Conservation (phyloP, 2,329 filamentous ascomycete species). For the Nemania sp. region DNA sequence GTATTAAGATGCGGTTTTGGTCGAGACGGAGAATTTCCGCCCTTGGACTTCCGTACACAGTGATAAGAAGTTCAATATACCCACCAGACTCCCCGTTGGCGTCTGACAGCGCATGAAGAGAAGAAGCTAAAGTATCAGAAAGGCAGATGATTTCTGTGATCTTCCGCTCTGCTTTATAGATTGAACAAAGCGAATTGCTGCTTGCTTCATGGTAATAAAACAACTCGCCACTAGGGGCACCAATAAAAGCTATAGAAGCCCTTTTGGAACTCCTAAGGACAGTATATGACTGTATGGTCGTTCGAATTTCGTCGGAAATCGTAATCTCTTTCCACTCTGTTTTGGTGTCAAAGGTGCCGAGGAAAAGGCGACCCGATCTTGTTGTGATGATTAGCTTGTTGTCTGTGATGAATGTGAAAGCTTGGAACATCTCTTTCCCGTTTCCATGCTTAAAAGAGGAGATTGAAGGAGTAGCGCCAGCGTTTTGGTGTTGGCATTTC, state of each 20-base stretch:
- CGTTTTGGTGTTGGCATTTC: constrained; percentile 28
- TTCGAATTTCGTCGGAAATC: constrained; percentile 51
- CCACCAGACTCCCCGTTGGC: not conserved
- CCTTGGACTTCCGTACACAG: constrained; percentile 59
- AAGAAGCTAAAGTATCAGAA: constrained; percentile 33
- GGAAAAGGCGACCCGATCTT: constrained; percentile 69
- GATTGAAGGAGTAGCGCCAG: constrained; percentile 1
- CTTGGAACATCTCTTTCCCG: constrained; percentile 63
- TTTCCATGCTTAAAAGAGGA: constrained; percentile 50
- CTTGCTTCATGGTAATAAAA: constrained; percentile 56
- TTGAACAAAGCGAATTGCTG: constrained; percentile 47
- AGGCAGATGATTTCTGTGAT: constrained; percentile 64
- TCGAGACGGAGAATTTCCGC: constrained; percentile 59
- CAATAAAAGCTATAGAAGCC: constrained; percentile 59
- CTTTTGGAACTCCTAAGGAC: constrained; percentile 57
- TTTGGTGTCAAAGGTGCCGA: constrained; percentile 54
- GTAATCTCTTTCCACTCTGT: constrained; percentile 59
- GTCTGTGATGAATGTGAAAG: constrained; percentile 72
- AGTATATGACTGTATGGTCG: constrained; percentile 61
- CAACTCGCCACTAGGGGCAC: constrained; percentile 61
- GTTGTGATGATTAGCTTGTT: constrained; percentile 67
- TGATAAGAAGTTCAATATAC: constrained; percentile 56
- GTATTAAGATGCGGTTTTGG: constrained; percentile 47
- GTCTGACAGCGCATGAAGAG: constrained; percentile 18
- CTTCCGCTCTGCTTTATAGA: constrained; percentile 60